Evolutionary conservation across 495 filamentous ascomycete genomes (phyloP), one percentile per base, ranked within the genome.

Genomic region (Pyrenula massariospora): DNA sequence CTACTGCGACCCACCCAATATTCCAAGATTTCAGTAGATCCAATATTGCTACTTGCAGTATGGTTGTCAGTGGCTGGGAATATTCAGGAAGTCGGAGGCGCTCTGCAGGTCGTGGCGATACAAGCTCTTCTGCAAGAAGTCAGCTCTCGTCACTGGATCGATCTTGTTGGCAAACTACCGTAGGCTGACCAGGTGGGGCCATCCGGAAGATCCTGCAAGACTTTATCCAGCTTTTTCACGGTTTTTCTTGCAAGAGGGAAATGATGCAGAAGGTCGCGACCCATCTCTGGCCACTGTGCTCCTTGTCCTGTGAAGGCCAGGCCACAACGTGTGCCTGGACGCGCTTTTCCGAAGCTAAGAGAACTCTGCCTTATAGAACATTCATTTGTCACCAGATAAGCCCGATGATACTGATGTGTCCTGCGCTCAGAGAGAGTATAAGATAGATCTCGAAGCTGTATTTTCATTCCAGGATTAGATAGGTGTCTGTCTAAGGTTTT

Each of bases 261-360:
- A 2, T 54, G 24, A 15, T 63, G n/a, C 0, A 71, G 19, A 1
- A 69, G 61, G 20, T 57, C 58, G 1, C 42, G 50, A 0, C 72
- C 73, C 73, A 77, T 77, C 21, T 59, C 21, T 0, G 63, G 54
- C 74, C 74, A 77, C 54, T 77, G 74, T 0, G 71, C 68, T 0
- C 74, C 74, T 56, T 77, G 74, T 0, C 73, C 73, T 0, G 73
- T 75, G 58, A 76, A 76, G 24, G 75, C 62, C 21, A 71, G 71
- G 2, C 57, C 66, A 15, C 73, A 49, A 12, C 49, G 42, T 0
- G 66, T 64, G 1, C 51, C 12, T 11, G 36, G 23, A 1, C 10
- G 21, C n/a, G 31, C 50, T 19, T 59, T 60, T 3, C 47, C 62
- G 22, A 22, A 54, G 1, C 60, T 54, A n/a, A 62, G 54, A 20